Percentiles rank a stretch among this genome's conserved stretches.
These are phyloP conservation scores for Chlamydomonas sp. DNA, from an alignment of 139 green algal genomes.

Conservation along the genomic window DNA sequence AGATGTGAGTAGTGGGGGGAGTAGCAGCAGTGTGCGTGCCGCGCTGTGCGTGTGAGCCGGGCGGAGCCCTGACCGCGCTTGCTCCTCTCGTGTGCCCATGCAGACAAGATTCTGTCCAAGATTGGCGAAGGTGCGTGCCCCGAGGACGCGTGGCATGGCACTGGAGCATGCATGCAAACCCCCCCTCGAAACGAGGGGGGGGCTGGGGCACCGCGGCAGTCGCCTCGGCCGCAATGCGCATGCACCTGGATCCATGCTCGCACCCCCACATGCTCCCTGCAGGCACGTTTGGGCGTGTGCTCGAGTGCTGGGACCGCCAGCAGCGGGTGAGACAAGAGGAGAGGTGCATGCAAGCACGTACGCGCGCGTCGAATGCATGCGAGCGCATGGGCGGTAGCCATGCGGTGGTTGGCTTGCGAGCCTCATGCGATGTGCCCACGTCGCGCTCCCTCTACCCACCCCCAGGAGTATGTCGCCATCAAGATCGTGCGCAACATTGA, in stretches of 20 bases:
- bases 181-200: no score
- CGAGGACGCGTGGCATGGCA: no score
- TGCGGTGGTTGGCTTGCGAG: no score
- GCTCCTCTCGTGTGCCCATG: neutral
- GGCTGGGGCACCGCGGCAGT: no score
- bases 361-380: neutral
- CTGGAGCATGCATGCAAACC: no score
- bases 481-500: conserved; percentile 95
- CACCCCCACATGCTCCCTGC: no score
- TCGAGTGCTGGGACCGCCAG: conserved; percentile 95
- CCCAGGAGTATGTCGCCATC: conserved; percentile 73
- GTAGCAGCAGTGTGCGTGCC: no score
- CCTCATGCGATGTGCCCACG: no score
- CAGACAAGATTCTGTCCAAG: conserved; percentile 91
- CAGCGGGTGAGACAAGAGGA: conserved; percentile 26
- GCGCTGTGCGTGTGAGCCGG: no score
- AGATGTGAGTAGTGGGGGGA: conserved; percentile 65
- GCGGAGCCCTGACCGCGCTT: neutral
- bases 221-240: no score
- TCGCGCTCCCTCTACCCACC: neutral
- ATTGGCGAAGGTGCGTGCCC: conserved; percentile 88
- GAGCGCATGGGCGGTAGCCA: no score
- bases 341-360: conserved; percentile 1
- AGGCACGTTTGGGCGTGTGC: conserved; percentile 63
- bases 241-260: no score